Base-by-base conservation (phyloP, 2,329 filamentous ascomycete genomes). In the Mycosphaerella arachidis region DNA sequence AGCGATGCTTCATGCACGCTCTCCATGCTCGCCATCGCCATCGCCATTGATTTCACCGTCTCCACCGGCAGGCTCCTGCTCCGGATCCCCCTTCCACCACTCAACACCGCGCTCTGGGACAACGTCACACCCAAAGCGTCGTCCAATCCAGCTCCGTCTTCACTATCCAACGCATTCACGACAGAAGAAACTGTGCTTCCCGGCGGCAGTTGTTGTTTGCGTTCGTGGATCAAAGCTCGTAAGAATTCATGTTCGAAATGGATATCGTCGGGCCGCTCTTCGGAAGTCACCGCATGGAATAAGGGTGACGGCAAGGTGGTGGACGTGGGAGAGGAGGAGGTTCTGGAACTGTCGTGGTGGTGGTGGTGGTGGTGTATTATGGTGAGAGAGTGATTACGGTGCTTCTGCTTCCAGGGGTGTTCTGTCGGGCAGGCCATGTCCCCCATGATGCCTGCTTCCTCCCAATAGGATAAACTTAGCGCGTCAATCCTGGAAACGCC, bases 241-340 rank as follows among this genome's bases (percentile, higher is more conserved):
- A 67, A 53, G 43, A 64, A 64, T 55, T 64, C 66, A 66, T 70
- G 48, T 33, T 64, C 27, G n/a, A 43, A 52, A 48, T 30, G 50
- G 30, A 52, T 52, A 52, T 52, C 27, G 50, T 52, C 50, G 6
- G 29, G n/a, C 4, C 35, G 24, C 29, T 31, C 27, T 35, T 52
- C 50, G n/a, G 30, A n/a, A 6, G 18, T 48, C 20, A 48, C 52
- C 33, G 24, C 37, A 63, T 18, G 20, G 27, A 24, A 18, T 9
- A 27, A 12, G 31, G 33, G 29, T 12, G 46, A 50, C 24, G 24
- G 24, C 24, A 24, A 1, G 24, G 18, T 51, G 20, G 27, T 51
- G 24, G 24, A 3, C n/a, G 27, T 24, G 1, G 48, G 16, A 13
- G 29, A 35, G 29, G n/a, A 12, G 18, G 52, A 12, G 24, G 52